Evolutionary conservation across 768 basidiomycete genomes (phyloP), one percentile per base, ranked within the genome.

Genomic region (Tylopilus vinaceipallidus): DNA sequence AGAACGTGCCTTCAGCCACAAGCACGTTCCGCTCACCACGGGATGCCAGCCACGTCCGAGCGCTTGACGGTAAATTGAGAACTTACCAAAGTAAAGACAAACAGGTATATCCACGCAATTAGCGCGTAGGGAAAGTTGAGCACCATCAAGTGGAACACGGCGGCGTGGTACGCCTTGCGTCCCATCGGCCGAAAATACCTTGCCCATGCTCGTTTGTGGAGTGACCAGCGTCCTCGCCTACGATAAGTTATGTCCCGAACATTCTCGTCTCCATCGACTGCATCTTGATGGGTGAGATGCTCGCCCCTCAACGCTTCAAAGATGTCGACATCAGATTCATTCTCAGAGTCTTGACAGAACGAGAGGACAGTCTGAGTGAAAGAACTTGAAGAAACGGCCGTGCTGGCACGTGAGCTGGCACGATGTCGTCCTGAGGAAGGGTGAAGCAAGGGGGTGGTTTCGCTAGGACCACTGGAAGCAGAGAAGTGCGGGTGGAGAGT

Each of bases 111-210:
- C 83, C 85, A 91, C n/a, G 86, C 84, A n/a, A 73, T 62, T 50
- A 91, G 67, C 14, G 86, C 86, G 58, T 79, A 91, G 0, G 88
- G 88, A 59, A 92, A 88, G 67, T 92, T 91, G 58, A 91, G 40
- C 22, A 86, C 71, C 35, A 82, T 62, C 19, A 92, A 73, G 63
- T 92, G 90, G 47, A 88, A 77, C 23, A 87, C 65, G 0, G 87
- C 71, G 22, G 73, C 66, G 57, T 84, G 87, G 59, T 91, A 91
- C n/a, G 75, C 74, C 51, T 58, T 69, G 52, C 69, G 71, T 16
- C 55, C 47, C 59, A 91, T 49, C 4, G 89, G 90, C 24, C 79
- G 69, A 62, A 86, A 91, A 61, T 91, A 91, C 51, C 71, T 67
- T 27, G 63, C 67, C 79, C 77, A 82, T 11, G 66, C 69, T 42